A percentile compares a stretch with the other conserved stretches of the same genome.
These are phyloP conservation scores for Orychophragmus violaceus DNA, from an alignment of 345 rosid genomes.

Conservation along the genomic window DNA sequence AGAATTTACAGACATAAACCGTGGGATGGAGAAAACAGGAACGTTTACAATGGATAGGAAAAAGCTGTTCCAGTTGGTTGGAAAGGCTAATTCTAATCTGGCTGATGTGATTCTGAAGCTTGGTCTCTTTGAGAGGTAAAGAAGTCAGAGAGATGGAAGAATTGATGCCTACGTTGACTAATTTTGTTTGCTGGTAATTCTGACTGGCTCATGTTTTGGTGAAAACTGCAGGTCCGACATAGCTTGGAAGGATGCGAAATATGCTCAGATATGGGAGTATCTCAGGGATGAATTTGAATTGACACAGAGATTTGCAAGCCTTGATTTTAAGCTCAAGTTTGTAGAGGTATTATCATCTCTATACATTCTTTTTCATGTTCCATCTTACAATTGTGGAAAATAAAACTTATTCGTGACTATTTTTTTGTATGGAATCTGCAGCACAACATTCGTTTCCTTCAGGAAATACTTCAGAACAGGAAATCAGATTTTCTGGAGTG, in stretches of 20 bases:
- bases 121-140: constrained; percentile 95
- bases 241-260: constrained; percentile 98
- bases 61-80: constrained; percentile 92
- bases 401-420: background rate
- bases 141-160: background rate
- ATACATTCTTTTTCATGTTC: constrained; percentile 2
- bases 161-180: background rate
- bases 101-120: constrained; percentile 96
- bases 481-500: constrained; percentile 93
- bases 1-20: constrained; percentile 92
- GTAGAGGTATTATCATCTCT: constrained; percentile 57
- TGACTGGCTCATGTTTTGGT: background rate
- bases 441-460: constrained; percentile 94
- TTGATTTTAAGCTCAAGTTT: constrained; percentile 86
- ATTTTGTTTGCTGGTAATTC: background rate
- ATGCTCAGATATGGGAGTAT: constrained; percentile 86
- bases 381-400: background rate
- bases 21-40: constrained; percentile 92
- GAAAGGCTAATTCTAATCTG: constrained; percentile 88
- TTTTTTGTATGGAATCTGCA: constrained; percentile 29
- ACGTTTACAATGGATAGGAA: constrained; percentile 93
- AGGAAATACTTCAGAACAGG: constrained; percentile 92
- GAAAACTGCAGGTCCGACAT: constrained; percentile 71
- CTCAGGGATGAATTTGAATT: constrained; percentile 91
- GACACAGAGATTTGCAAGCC: constrained; percentile 86